phyloP scores from a whole-genome alignment of 1,284 basidiomycete genomes.

The Sanghuangporus weigelae region DNA sequence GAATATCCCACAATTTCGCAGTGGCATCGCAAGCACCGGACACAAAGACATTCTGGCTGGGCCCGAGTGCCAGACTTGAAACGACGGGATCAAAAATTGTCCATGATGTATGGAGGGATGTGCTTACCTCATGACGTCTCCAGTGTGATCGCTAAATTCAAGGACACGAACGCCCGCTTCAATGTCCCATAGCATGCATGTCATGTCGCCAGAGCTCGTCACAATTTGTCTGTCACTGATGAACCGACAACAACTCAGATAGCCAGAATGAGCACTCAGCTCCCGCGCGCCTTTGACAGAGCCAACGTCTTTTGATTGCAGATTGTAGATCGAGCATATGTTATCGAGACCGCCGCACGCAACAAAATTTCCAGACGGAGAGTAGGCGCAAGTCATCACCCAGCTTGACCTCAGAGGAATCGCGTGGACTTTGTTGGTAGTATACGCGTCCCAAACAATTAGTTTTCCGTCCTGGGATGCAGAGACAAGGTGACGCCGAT shows the following conservation, averaged over 20 bases:
- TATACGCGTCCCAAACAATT: conserved; percentile 99
- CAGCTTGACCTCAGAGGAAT: conserved; percentile 96
- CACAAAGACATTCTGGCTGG: conserved; percentile 94
- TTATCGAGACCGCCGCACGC: conserved; percentile 99
- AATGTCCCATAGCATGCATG: conserved; percentile 99
- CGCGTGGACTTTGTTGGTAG: conserved; percentile 99
- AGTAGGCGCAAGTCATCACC: conserved; percentile 99
- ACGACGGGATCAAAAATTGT: conserved; percentile 7
- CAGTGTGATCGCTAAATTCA: conserved; percentile 98
- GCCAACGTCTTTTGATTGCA: conserved; percentile 70
- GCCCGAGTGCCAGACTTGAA: conserved; percentile 83
- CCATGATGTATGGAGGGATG: conserved; percentile 8
- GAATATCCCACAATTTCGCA: conserved; percentile 98
- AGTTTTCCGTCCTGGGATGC: conserved; percentile 99
- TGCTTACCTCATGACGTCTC: conserved; percentile 95
- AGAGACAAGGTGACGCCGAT: conserved; percentile 95
- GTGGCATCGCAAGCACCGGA: conserved; percentile 98
- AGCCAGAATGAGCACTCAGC: conserved; percentile 94
- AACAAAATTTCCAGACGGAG: conserved; percentile 94
- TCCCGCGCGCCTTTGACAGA: conserved; percentile 81
- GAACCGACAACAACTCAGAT: conserved; percentile 97
- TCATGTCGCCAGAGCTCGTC: conserved; percentile 98
- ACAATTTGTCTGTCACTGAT: conserved; percentile 98
- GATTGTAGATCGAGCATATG: conserved; percentile 96
- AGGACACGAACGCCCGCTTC: conserved; percentile 93